Percentiles rank a stretch among this genome's conserved stretches.
Evolutionary conservation across 1,139 yeast genomes (phyloP).

Genomic region (Suhomyces guaymorum): DNA sequence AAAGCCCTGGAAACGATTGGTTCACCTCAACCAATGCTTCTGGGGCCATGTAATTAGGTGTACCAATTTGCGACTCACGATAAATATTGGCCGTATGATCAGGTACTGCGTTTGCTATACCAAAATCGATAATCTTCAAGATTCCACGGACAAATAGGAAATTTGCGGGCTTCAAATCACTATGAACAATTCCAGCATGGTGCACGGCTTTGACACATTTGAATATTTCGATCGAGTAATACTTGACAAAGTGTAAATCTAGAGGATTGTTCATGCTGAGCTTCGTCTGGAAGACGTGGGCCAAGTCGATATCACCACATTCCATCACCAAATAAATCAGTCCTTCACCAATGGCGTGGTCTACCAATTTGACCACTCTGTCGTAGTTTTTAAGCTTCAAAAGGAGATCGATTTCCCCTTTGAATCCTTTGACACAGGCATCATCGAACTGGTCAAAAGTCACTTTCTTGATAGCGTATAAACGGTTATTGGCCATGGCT

Average conservation of each 20-base stretch:
- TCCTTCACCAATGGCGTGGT: conserved; percentile 66
- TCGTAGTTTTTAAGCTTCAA: conserved; percentile 58
- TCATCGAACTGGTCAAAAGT: conserved; percentile 80
- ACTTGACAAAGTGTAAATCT: conserved; percentile 79
- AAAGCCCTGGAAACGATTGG: conserved; percentile 31
- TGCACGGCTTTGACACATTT: conserved; percentile 89
- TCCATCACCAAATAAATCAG: conserved; percentile 83
- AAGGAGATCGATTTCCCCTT: conserved; percentile 84
- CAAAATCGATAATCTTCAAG: conserved; percentile 90
- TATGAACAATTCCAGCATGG: conserved; percentile 83
- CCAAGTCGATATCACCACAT: conserved; percentile 90
- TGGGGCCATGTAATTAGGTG: conserved; percentile 98
- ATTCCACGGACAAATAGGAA: conserved; percentile 84
- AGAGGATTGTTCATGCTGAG: conserved; percentile 46
- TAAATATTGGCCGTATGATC: conserved; percentile 90
- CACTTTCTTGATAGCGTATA: conserved; percentile 83
- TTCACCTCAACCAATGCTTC: conserved; percentile 78
- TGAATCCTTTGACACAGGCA: conserved; percentile 70
- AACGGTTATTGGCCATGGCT: conserved; percentile 48
- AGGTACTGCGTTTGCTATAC: conserved; percentile 92
- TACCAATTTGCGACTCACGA: conserved; percentile 89
- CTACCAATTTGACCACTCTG: conserved; percentile 78
- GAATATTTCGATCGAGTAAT: conserved; percentile 76
- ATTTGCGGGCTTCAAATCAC: conserved; percentile 95
- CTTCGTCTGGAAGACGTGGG: conserved; percentile 72